phyloP scores from a whole-genome alignment of 805 yeast species.

The Monosporozyma yasuniensis region DNA sequence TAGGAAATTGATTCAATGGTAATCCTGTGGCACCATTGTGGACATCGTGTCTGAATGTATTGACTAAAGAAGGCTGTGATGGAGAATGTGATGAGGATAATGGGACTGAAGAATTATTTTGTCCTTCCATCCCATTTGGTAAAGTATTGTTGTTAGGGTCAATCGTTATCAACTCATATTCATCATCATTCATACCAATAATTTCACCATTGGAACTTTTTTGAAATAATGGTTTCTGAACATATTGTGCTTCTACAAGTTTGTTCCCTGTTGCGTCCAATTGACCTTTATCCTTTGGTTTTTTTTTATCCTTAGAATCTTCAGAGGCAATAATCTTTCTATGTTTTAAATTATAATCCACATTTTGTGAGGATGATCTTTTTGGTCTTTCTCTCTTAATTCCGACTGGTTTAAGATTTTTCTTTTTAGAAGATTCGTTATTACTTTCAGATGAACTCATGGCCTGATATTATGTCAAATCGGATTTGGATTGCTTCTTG shows the following conservation, averaged over 20 bases:
- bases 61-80: background rate
- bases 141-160: too few species aligned
- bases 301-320: conserved; percentile 5
- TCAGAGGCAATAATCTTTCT: conserved; percentile 24
- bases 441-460: background rate
- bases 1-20: conserved; percentile 64
- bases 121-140: background rate
- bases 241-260: background rate
- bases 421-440: background rate
- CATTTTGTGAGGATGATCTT: conserved; percentile 23
- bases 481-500: too few species aligned
- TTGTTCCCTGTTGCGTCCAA: background rate
- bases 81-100: background rate
- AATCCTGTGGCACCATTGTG: conserved; percentile 60
- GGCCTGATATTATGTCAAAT: too few species aligned
- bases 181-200: conserved; percentile 33
- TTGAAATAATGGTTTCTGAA: conserved; percentile 3
- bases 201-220: conserved; percentile 16
- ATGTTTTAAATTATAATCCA: conserved; percentile 28
- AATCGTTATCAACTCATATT: too few species aligned
- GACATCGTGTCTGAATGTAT: conserved; percentile 26
- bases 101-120: background rate
- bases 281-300: background rate
- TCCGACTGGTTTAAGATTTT: background rate
- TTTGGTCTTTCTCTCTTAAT: conserved; percentile 18